These are phyloP conservation scores for Neonectria neomacrospora DNA, from an alignment of 2,329 filamentous ascomycete species.

Conservation along the genomic window DNA sequence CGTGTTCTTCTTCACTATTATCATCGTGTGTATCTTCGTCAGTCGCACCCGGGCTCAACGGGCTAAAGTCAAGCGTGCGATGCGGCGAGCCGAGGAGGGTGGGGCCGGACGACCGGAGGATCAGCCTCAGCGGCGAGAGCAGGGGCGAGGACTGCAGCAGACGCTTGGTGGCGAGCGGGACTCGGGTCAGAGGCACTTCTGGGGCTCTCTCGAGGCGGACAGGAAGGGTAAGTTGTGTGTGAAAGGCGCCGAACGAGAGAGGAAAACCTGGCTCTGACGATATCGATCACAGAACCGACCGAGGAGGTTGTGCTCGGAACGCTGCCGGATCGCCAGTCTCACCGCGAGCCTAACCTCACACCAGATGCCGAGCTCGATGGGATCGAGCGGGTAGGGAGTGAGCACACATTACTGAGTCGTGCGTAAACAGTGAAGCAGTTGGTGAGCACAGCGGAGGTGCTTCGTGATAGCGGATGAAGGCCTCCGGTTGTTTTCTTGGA, in stretches of 20 bases:
- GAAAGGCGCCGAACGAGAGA: background rate
- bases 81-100: slow-evolving; percentile 30
- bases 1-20: slow-evolving; percentile 36
- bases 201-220: background rate
- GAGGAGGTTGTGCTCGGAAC: background rate
- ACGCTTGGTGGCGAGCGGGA: slow-evolving; percentile 1
- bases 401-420: background rate
- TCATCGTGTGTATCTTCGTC: slow-evolving; percentile 40
- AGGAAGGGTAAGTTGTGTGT: background rate
- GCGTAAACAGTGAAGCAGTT: background rate
- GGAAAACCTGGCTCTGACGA: background rate
- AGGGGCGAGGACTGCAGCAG: background rate
- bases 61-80: slow-evolving; percentile 14
- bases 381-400: background rate
- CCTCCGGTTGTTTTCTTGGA: background rate
- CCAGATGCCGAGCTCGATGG: background rate
- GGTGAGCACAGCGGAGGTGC: background rate
- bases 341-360: background rate
- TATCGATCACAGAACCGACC: background rate
- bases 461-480: slow-evolving; percentile 5
- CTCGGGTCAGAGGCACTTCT: background rate
- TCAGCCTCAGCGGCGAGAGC: slow-evolving; percentile 1
- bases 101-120: slow-evolving; percentile 17
- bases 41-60: slow-evolving; percentile 34
- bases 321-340: background rate